Evolutionary conservation across 352 stramenopile genomes (phyloP), one percentile per base, ranked within the genome.

Genomic region (Globisporangium irregulare): DNA sequence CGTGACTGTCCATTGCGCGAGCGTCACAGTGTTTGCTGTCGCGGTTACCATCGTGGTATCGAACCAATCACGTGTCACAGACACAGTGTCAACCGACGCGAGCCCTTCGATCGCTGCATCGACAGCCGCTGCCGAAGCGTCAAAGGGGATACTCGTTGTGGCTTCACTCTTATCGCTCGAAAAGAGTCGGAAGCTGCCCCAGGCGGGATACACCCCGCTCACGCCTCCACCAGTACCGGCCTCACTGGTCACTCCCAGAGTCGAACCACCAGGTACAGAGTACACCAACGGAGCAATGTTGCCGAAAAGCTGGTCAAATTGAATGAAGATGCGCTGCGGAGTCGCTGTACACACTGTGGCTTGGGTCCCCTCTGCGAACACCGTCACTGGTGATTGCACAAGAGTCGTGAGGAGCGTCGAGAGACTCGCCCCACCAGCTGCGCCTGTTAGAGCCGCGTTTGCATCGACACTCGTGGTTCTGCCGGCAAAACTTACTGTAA

Each of bases 201-300:
- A 98, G 0, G 95, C 75, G 1, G 91, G 91, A 32, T 94, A 92
- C 24, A 97, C 79, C 1, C 90, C 91, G 43, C 77, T 81, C 25
- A 97, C 74, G 3, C 66, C 74, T 27, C 87, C 87, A 24, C 79
- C 86, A 0, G 66, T 69, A 59, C 90, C 77, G 32, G 86, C 67
- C 14, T 91, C 82, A 34, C 63, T 63, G 0, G 61, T 58, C n/a
- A 92, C 18, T 9, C 68, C 65, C 22, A 95, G 74, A 25, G 67
- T 59, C 0, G 83, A 81, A 0, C 43, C 68, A 4, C 5, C 50
- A 1, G 80, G 70, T 24, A 56, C 73, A 3, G 75, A 69, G 62
- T 77, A 92, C 24, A n/a, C 66, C 9, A 93, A 67, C 1, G 85
- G 57, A 0, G 80, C 54, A 0, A 93, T 65, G 59, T 97, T 83